Evolutionary conservation across 1,139 yeast species (phyloP), one percentile per base, ranked within the genome.

Genomic region (Hemisphaericaspora lyxosophila): DNA sequence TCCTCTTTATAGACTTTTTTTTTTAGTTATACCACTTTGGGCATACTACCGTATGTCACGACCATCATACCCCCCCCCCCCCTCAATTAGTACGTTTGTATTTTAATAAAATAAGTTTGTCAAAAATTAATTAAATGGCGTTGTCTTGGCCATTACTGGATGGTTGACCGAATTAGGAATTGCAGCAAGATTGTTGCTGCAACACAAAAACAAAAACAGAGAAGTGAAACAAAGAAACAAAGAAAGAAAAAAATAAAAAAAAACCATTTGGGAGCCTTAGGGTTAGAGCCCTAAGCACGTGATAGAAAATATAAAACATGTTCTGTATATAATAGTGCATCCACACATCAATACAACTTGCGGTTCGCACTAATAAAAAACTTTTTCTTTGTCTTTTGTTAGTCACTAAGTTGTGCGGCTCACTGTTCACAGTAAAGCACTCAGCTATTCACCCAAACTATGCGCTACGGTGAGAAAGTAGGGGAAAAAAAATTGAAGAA

Each of bases 231-330:
- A 26, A 26, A 6, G 28, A 6, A 26, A 14, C 14, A 7, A 9
- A 24, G 26, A 12, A 19, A 20, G 12, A 20, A 23, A 17, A 22
- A 43, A 36, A 26, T 19, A 26, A n/a, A n/a, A n/a, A n/a, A n/a
- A n/a, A n/a, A n/a, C n/a, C n/a, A n/a, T n/a, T n/a, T n/a, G n/a
- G 3, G 3, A 11, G 7, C 3, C 3, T 17, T 14, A 32, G 36
- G 39, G 39, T 22, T 33, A n/a, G 6, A 32, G 31, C 39, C 39
- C 39, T 36, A 36, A 32, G 5, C 39, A 36, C 39, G 39, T 36
- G 39, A 31, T 12, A n/a, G 2, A 19, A 4, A 20, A 16, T 4
- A 16, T 5, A 17, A n/a, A n/a, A n/a, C n/a, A n/a, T 12, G 19
- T 30, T 22, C 22, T 31, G 26, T 13, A 17, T 15, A 9, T 6